These are phyloP conservation scores for Magnaporthales sp. DNA, from an alignment of 2,329 filamentous ascomycete genomes.

Conservation along the genomic window DNA sequence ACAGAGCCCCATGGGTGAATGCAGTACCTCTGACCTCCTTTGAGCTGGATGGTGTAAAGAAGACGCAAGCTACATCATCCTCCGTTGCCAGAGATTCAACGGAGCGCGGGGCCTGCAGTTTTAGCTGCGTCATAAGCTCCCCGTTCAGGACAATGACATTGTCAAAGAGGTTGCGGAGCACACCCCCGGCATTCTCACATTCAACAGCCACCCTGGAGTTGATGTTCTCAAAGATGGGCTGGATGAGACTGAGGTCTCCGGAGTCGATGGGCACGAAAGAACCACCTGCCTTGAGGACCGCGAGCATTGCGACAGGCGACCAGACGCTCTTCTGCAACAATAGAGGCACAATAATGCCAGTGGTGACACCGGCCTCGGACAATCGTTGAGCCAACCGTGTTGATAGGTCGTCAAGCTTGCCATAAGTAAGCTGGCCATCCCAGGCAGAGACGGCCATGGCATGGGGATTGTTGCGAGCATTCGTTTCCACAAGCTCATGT, in stretches of 20 bases:
- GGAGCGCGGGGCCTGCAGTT: not conserved
- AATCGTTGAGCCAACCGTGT: slow-evolving; percentile 28
- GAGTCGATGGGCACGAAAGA: slow-evolving; percentile 41
- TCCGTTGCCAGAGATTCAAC: slow-evolving; percentile 19
- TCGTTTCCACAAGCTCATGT: slow-evolving; percentile 34
- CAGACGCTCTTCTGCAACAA: slow-evolving; percentile 62
- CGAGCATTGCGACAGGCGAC: slow-evolving; percentile 61
- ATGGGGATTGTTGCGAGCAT: slow-evolving; percentile 28
- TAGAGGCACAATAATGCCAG: slow-evolving; percentile 52
- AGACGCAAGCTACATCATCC: slow-evolving; percentile 47
- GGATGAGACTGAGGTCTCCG: slow-evolving; percentile 30
- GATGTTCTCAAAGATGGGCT: slow-evolving; percentile 33
- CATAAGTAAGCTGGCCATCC: slow-evolving; percentile 35
- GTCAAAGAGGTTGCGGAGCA: slow-evolving; percentile 29
- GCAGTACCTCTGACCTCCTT: slow-evolving; percentile 52
- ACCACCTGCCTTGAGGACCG: slow-evolving; percentile 45
- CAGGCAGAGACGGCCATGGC: slow-evolving; percentile 32
- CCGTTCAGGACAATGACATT: slow-evolving; percentile 24
- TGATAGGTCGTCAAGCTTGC: slow-evolving; percentile 27
- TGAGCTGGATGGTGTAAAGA: slow-evolving; percentile 51
- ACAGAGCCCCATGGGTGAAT: slow-evolving; percentile 51
- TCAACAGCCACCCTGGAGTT: slow-evolving; percentile 33
- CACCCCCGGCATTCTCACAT: slow-evolving; percentile 30
- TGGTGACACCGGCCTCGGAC: slow-evolving; percentile 31
- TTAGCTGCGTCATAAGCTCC: slow-evolving; percentile 3